phyloP scores from a whole-genome alignment of 345 rosid species.

The Gossypium turneri region DNA sequence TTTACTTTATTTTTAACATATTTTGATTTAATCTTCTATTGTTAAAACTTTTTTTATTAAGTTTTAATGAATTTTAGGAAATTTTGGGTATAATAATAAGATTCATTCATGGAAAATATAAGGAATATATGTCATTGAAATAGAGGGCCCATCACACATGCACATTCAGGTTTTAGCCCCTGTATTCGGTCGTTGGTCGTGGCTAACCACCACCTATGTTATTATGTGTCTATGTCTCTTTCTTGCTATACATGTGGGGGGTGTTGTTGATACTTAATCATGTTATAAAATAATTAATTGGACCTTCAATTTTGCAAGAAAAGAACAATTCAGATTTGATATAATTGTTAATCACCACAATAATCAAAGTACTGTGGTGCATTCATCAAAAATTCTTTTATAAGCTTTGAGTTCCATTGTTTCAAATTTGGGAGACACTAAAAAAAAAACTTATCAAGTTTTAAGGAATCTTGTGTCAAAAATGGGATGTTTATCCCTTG shows the following conservation, averaged over 20 bases:
- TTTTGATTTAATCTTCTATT: background rate
- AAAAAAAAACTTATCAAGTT: background rate
- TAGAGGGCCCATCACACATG: background rate
- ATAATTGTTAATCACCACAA: background rate
- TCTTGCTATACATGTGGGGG: slow-evolving; percentile 6
- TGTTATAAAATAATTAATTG: background rate
- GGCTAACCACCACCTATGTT: slow-evolving; percentile 6
- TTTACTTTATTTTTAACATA: background rate
- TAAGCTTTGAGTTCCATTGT: background rate
- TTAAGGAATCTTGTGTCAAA: slow-evolving; percentile 9
- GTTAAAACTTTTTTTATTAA: background rate
- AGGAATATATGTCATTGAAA: background rate
- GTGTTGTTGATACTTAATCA: background rate
- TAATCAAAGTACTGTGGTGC: background rate
- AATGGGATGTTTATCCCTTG: slow-evolving; percentile 8
- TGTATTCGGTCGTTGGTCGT: background rate
- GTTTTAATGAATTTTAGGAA: background rate
- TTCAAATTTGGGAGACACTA: background rate
- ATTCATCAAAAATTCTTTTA: background rate
- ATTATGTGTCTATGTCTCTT: background rate
- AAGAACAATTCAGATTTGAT: background rate
- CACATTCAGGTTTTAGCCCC: background rate
- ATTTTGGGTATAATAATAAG: background rate
- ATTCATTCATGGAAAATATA: background rate
- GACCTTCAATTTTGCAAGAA: background rate